Evolutionary conservation across 306 rosid species (phyloP), one percentile per base, ranked within the genome.

Genomic region (Quercus mongolica): DNA sequence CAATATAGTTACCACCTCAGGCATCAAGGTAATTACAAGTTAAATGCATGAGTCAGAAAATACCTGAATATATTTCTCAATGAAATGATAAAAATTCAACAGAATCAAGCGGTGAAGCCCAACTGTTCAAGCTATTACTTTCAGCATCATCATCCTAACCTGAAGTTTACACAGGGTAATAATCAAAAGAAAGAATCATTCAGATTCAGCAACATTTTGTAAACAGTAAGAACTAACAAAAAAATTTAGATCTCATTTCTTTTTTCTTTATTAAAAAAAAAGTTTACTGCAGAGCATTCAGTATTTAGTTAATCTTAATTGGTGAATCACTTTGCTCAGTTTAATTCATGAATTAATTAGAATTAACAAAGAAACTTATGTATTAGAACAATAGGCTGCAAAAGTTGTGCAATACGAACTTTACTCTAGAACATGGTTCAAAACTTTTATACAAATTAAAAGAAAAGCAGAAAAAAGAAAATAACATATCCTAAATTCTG

Each of bases 131-230:
- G 97, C 91, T 79, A 94, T 80, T 85, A 94, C 90, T 90, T 94
- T 94, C 83, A 94, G 26, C 85, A 92, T 79, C 97, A 94, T 92
- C 98, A 94, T 88, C 90, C 79, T 91, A 83, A 94, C 91, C 97
- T 92, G 84, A 61, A 77, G 71, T 76, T 75, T n/a, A 70, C 7
- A 85, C 28, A 79, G 18, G 6, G 54, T n/a, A 80, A 82, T 77
- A 56, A 68, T 70, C 78, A 33, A 82, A 83, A 79, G 74, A 79
- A 69, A 74, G 52, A 71, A 82, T 84, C 15, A 73, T 46, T 46
- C 15, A 46, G 20, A 56, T 74, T 54, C 68, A 5, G 38, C 19
- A 38, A 15, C 54, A 44, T 6, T 31, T 35, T 23, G 23, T 9
- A 49, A 44, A 67, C 8, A 51, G 23, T 26, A 15, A 30, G 59